A percentile compares a stretch with the other conserved stretches of the same genome.
phyloP scores from a whole-genome alignment of 1,139 yeast species.

The Pichia sp. region DNA sequence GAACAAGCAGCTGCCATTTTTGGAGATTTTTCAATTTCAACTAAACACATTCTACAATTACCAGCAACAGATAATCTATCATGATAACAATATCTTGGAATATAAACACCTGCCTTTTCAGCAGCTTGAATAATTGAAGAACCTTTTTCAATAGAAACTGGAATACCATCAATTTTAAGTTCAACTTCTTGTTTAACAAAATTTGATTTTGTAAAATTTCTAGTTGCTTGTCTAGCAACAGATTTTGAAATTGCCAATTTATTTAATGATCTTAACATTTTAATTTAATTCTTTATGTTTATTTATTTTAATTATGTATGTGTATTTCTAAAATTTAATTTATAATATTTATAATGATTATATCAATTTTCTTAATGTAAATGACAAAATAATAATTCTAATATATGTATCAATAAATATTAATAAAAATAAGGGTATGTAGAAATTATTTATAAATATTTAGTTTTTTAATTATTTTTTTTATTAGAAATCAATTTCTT shows the following conservation, averaged over 20 bases:
- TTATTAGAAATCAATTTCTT: too few relatives aligned
- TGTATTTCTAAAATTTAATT: too few relatives aligned
- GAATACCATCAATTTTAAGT: conserved; percentile 72
- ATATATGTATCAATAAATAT: too few relatives aligned
- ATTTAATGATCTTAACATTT: conserved; percentile 16
- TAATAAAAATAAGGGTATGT: too few relatives aligned
- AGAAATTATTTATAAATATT: too few relatives aligned
- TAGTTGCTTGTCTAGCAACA: conserved; percentile 12
- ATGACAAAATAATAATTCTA: too few relatives aligned
- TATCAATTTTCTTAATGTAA: too few relatives aligned
- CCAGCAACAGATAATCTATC: conserved; percentile 92
- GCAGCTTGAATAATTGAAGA: conserved; percentile 88
- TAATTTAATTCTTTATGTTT: not conserved
- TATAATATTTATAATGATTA: too few relatives aligned
- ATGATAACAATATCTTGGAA: conserved; percentile 89
- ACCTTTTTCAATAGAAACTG: conserved; percentile 78
- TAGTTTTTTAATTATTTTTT: too few relatives aligned
- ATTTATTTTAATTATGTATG: too few relatives aligned
- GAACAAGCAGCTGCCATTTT: conserved; percentile 90
- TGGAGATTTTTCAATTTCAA: conserved; percentile 86
- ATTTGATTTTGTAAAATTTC: conserved; percentile 13
- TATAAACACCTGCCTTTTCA: conserved; percentile 82
- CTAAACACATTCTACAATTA: conserved; percentile 91
- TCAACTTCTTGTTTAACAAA: conserved; percentile 44
- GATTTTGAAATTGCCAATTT: conserved; percentile 12